These are phyloP conservation scores for Verbena officinalis DNA, from an alignment of 257 asterid species.

Conservation along the genomic window DNA sequence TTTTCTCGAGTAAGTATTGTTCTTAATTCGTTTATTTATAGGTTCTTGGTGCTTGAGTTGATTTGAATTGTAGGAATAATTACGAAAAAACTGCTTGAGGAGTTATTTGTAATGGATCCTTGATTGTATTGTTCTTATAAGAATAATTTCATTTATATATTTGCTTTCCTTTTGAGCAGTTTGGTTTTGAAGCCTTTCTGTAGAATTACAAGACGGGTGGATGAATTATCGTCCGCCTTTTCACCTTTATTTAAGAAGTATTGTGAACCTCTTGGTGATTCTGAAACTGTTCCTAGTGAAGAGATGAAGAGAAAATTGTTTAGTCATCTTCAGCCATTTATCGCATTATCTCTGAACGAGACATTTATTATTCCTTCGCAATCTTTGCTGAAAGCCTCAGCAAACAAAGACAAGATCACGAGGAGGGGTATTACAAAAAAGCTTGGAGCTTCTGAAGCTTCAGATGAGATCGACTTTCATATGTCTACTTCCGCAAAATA, in stretches of 20 bases:
- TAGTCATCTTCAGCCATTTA: constrained; percentile 64
- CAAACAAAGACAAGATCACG: constrained; percentile 43
- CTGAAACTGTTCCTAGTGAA: constrained; percentile 53
- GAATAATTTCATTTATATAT: constrained; percentile 12
- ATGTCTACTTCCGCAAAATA: constrained; percentile 90
- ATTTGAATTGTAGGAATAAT: no score
- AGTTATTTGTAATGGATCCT: background rate
- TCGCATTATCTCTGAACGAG: constrained; percentile 61
- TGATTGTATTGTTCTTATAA: constrained; percentile 1
- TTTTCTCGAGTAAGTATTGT: constrained; percentile 75
- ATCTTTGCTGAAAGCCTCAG: constrained; percentile 42
- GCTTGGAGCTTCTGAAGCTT: constrained; percentile 44
- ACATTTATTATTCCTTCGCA: constrained; percentile 54
- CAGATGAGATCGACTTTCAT: constrained; percentile 65
- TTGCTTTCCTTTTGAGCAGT: constrained; percentile 51
- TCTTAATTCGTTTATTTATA: constrained; percentile 1
- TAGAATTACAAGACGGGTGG: constrained; percentile 81
- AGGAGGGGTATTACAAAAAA: constrained; percentile 48
- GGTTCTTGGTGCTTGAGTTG: constrained; percentile 3
- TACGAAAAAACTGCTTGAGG: no score
- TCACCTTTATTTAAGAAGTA: constrained; percentile 74
- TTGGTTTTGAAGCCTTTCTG: constrained; percentile 75
- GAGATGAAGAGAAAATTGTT: constrained; percentile 65
- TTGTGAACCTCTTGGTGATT: constrained; percentile 79
- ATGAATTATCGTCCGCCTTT: constrained; percentile 74